Evolutionary conservation across 129 eudicot genomes (phyloP), one percentile per base, ranked within the genome.

Genomic region (Escallonia herrerae): DNA sequence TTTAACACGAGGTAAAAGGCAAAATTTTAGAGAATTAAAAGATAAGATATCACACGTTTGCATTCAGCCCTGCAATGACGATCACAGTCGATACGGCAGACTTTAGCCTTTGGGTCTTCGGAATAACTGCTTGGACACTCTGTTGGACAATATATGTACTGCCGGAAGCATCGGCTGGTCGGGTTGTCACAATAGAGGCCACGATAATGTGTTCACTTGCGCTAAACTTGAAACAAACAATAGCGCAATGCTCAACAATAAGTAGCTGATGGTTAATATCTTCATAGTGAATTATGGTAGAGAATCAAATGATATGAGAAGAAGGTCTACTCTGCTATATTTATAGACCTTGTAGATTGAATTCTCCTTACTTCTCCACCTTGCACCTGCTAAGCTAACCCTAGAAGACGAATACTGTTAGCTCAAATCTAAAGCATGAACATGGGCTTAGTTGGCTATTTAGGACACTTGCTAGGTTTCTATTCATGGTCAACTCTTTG

Each of bases 81-180:
- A 48, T 75, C 72, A 15, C 87, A 82, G 58, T 79, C 77, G 40
- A 79, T 61, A 15, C 55, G 76, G 11, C 84, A 82, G 66, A 76
- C 84, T 69, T 79, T 82, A 44, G 74, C 76, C 12, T 56, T 47
- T 1, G 81, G 74, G 8, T 74, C 67, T 11, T 71, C 56, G 47
- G 84, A 75, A 43, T 56, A 58, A 38, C 79, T 74, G 4, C 58
- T 53, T 66, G 84, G 84, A 56, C 84, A 80, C 47, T 80, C 81
- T 0, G 80, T 60, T 5, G 74, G 80, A 63, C 80, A 79, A 49
- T 70, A 63, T 6, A 74, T 46, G 9, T 46, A 46, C 4, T 49
- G 54, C 12, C 9, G 54, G 13, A 49, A 7, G 7, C 50, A 46
- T 46, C 50, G 9, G 6, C 54, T 6, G 59, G 37, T 66, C 9